phyloP scores from a whole-genome alignment of 2,329 filamentous ascomycete species.

The Fusarium oxysporum region DNA sequence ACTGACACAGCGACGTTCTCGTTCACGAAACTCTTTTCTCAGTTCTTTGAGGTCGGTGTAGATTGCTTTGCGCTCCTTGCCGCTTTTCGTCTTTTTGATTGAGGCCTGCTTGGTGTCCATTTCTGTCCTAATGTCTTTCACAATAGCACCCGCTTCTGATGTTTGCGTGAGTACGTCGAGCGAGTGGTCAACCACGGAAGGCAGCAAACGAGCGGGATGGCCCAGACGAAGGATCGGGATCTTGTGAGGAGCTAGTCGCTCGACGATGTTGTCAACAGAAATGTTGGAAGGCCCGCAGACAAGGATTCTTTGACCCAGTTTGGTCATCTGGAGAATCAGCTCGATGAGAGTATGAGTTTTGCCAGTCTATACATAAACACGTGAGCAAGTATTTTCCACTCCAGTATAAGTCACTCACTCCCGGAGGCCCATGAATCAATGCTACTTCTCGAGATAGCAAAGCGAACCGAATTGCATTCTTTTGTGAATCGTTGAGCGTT shows the following conservation, averaged over 20 bases:
- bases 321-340: slow-evolving; percentile 89
- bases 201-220: slow-evolving; percentile 90
- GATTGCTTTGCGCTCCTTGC: slow-evolving; percentile 81
- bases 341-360: slow-evolving; percentile 98
- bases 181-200: slow-evolving; percentile 88
- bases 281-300: slow-evolving; percentile 99
- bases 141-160: slow-evolving; percentile 88
- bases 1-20: slow-evolving; percentile 84
- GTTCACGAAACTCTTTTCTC: slow-evolving; percentile 86
- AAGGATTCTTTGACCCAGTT: slow-evolving; percentile 77
- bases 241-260: slow-evolving; percentile 86
- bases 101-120: slow-evolving; percentile 93
- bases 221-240: slow-evolving; percentile 90
- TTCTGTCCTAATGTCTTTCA: slow-evolving; percentile 88
- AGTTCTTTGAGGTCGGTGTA: slow-evolving; percentile 88
- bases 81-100: slow-evolving; percentile 86
- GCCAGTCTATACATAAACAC: slow-evolving; percentile 70
- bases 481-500: slow-evolving; percentile 73
- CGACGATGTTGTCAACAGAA: slow-evolving; percentile 97
- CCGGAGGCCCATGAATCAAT: slow-evolving; percentile 93
- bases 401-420: slow-evolving; percentile 60
- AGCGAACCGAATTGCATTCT: slow-evolving; percentile 81
- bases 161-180: slow-evolving; percentile 91
- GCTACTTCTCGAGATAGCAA: slow-evolving; percentile 84
- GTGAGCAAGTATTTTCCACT: slow-evolving; percentile 6